These are phyloP conservation scores for Buxus sempervirens DNA, from an alignment of 164 flowering plant genomes.

Conservation along the genomic window DNA sequence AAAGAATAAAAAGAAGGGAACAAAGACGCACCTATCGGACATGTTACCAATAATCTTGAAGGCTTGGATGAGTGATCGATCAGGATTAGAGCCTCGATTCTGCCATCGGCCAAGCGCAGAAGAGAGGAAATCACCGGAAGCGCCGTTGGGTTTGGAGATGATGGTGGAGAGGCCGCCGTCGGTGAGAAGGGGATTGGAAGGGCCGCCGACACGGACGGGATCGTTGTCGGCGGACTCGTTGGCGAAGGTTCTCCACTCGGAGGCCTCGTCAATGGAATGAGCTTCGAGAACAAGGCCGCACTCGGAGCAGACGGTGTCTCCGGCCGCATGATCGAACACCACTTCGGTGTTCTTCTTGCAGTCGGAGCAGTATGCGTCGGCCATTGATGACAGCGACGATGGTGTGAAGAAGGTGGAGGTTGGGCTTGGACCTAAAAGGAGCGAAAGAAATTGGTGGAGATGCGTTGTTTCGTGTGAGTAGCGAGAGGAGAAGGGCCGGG, in stretches of 20 bases:
- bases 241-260: conserved; percentile 40
- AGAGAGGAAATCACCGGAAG: conserved; percentile 31
- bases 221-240: conserved; percentile 30
- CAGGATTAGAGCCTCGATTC: conserved; percentile 43
- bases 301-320: conserved; percentile 33
- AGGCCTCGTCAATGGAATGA: conserved; percentile 34
- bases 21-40: conserved; percentile 40
- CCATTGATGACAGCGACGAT: conserved; percentile 10
- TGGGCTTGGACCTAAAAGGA: too few species aligned
- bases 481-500: too few species aligned
- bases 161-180: conserved; percentile 40
- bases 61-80: conserved; percentile 35
- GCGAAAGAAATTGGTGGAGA: too few species aligned
- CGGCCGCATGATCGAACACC: conserved; percentile 31
- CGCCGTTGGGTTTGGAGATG: conserved; percentile 38
- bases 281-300: conserved; percentile 34
- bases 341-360: conserved; percentile 30
- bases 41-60: conserved; percentile 39
- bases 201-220: conserved; percentile 34
- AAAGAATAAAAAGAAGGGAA: too few species aligned
- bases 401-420: too few species aligned
- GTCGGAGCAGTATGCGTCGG: conserved; percentile 29
- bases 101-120: conserved; percentile 45
- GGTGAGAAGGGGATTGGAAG: conserved; percentile 27
- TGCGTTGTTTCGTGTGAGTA: too few species aligned